Conservation (phyloP, 1,284 basidiomycete genomes). For the Psilocybe mexicana region DNA sequence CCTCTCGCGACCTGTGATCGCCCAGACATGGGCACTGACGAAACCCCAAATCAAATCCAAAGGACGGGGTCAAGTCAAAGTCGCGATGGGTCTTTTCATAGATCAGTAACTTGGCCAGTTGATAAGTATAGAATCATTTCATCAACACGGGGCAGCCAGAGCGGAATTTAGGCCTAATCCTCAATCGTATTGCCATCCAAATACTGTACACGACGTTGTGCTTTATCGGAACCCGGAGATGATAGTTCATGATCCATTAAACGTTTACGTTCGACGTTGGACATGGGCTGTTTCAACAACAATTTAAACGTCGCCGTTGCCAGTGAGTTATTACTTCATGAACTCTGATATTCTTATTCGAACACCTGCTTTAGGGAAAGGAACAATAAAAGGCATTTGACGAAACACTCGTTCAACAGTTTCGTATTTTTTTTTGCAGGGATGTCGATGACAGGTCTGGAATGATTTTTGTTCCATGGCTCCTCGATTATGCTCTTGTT, state of each 20-base stretch:
- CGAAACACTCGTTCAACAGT: neutral
- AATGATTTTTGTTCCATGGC: too few species aligned
- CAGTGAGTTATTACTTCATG: neutral
- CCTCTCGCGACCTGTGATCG: slow-evolving; percentile 13
- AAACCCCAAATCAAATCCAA: slow-evolving; percentile 5
- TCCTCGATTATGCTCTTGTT: too few species aligned
- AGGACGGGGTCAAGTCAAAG: neutral
- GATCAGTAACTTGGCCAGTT: neutral
- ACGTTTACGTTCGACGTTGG: neutral
- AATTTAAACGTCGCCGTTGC: neutral
- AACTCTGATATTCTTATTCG: neutral
- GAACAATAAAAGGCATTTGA: too few species aligned
- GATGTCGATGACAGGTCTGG: too few species aligned
- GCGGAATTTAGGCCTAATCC: neutral
- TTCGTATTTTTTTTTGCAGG: too few species aligned
- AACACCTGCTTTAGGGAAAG: neutral
- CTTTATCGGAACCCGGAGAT: neutral
- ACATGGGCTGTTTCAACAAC: neutral
- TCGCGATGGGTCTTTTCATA: neutral
- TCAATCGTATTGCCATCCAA: neutral
- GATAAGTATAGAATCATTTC: neutral
- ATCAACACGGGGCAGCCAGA: neutral
- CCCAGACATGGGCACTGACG: neutral
- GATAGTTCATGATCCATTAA: neutral
- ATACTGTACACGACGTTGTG: neutral